Conservation (phyloP, 306 rosid species). For the Carpinus viminea region DNA sequence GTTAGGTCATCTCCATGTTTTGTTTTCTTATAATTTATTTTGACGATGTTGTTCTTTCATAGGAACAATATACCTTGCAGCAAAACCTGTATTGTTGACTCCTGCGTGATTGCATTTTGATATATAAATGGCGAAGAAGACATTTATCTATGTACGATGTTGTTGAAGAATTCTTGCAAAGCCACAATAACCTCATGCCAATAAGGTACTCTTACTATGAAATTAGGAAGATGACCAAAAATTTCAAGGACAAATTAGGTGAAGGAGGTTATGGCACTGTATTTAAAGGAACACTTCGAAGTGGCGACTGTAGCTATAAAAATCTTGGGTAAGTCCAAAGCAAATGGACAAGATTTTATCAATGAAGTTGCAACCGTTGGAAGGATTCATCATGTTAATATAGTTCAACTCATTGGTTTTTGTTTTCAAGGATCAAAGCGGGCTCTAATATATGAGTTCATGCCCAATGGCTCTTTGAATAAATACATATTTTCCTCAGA, state of each 20-base stretch:
- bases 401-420: conserved; percentile 27
- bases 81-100: background rate
- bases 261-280: conserved; percentile 28
- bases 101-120: background rate
- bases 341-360: conserved; percentile 31
- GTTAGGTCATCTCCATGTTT: background rate
- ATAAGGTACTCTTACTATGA: conserved; percentile 26
- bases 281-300: conserved; percentile 17
- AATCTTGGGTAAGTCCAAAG: conserved; percentile 4
- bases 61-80: background rate
- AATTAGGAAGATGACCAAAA: conserved; percentile 21
- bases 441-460: conserved; percentile 23
- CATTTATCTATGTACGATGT: background rate
- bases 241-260: conserved; percentile 20
- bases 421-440: conserved; percentile 23
- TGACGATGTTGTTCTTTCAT: background rate
- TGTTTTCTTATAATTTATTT: background rate
- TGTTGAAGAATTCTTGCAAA: background rate
- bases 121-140: conserved; percentile 12
- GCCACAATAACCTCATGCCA: background rate
- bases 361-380: conserved; percentile 17
- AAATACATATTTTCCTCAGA: conserved; percentile 24
- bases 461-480: conserved; percentile 31
- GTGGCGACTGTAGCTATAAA: conserved; percentile 27
- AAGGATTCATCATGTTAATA: conserved; percentile 22